Conservation (phyloP, 805 yeast genomes). For the Teunomyces aglyptinius region DNA sequence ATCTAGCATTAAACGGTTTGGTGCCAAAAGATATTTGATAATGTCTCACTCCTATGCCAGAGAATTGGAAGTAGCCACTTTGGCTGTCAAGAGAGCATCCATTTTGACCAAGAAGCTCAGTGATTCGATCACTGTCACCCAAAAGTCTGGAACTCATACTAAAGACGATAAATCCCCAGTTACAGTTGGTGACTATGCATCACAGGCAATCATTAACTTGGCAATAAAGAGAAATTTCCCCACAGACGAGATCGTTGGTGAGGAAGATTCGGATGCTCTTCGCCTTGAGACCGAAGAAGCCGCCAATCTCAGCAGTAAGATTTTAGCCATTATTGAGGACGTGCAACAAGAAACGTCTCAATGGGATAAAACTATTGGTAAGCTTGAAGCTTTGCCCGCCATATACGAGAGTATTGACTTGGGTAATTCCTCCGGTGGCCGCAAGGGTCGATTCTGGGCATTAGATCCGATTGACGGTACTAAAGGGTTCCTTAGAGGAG, state of each 20-base stretch:
- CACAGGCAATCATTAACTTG: constrained; percentile 88
- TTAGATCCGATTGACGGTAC: constrained; percentile 98
- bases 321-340: constrained; percentile 56
- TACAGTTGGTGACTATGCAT: constrained; percentile 93
- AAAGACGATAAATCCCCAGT: constrained; percentile 93
- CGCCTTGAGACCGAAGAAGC: constrained; percentile 41
- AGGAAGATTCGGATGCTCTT: constrained; percentile 79
- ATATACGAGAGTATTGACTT: constrained; percentile 68
- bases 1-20: constrained; percentile 3
- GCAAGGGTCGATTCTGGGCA: constrained; percentile 87
- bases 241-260: constrained; percentile 84
- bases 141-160: constrained; percentile 58
- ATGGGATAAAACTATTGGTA: constrained; percentile 35
- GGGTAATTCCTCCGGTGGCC: constrained; percentile 81
- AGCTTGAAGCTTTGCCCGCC: constrained; percentile 42
- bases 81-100: constrained; percentile 89
- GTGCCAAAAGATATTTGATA: background rate
- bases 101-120: constrained; percentile 64
- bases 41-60: constrained; percentile 44
- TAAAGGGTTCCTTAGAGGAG: constrained; percentile 91
- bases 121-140: constrained; percentile 49
- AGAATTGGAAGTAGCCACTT: constrained; percentile 78
- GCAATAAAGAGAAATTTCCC: constrained; percentile 82
- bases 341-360: constrained; percentile 48
- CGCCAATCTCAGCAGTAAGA: constrained; percentile 47